Evolutionary conservation across 2,329 filamentous ascomycete genomes (phyloP).

Genomic region (Curvularia spicifera): DNA sequence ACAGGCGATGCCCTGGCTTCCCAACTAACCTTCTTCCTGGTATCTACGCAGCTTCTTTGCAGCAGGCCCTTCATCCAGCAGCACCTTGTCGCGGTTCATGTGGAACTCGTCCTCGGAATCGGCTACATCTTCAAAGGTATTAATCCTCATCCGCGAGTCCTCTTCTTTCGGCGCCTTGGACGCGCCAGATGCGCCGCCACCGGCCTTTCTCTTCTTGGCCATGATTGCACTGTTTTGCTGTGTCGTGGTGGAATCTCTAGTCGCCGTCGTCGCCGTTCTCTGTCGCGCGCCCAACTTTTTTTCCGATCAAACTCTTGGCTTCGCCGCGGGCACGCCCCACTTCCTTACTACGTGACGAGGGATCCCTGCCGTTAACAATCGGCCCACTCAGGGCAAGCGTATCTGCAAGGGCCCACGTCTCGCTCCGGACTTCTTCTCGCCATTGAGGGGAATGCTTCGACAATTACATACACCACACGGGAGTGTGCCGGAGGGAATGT

Average conservation of each 20-base stretch:
- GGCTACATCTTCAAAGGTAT: constrained; percentile 81
- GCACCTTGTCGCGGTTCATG: constrained; percentile 81
- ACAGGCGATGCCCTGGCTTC: constrained; percentile 5
- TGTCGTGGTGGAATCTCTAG: constrained; percentile 5
- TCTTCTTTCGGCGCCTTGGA: constrained; percentile 44
- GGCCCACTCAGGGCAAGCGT: neutral
- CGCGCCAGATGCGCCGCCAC: constrained; percentile 53
- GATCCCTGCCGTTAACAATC: neutral
- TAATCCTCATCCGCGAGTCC: constrained; percentile 63
- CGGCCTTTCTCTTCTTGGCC: constrained; percentile 72
- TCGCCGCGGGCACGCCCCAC: constrained; percentile 22
- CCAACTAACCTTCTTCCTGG: constrained; percentile 66
- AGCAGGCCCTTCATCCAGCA: constrained; percentile 80
- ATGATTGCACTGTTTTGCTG: constrained; percentile 41
- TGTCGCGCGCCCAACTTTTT: constrained; percentile 32
- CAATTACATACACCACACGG: neutral
- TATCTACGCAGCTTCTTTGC: constrained; percentile 77
- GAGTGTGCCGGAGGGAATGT: neutral
- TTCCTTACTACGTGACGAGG: neutral
- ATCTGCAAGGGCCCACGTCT: neutral
- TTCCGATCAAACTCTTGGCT: constrained; percentile 39
- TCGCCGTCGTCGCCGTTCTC: constrained; percentile 8
- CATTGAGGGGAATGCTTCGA: neutral
- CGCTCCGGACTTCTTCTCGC: neutral
- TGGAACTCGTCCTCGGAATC: constrained; percentile 96